These are phyloP conservation scores for Schoenoplectus tabernaemontani DNA, from an alignment of 202 grass and related monocot genomes.

Conservation along the genomic window DNA sequence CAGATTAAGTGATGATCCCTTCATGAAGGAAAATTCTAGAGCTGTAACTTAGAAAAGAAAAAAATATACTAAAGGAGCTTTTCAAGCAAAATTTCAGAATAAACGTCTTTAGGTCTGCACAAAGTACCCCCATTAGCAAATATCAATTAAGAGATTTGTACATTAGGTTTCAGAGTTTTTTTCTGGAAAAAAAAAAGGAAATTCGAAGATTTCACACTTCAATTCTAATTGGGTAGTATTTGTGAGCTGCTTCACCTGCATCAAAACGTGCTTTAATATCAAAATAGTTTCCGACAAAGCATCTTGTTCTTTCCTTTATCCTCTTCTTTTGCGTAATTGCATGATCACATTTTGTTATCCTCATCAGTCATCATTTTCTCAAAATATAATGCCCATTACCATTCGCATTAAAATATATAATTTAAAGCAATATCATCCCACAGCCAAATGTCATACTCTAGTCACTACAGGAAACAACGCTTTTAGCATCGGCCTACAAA, in stretches of 20 bases:
- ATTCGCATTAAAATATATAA: too few relatives aligned
- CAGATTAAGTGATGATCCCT: not conserved
- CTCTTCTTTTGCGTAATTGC: too few relatives aligned
- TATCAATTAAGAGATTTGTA: not conserved
- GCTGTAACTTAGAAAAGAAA: not conserved
- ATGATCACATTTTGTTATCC: too few relatives aligned
- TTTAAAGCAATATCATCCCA: too few relatives aligned
- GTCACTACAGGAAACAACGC: too few relatives aligned
- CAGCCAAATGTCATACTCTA: too few relatives aligned
- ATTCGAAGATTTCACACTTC: not conserved
- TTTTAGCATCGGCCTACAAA: too few relatives aligned
- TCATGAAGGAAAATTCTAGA: not conserved
- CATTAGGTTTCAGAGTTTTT: not conserved
- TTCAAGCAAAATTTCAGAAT: too few relatives aligned
- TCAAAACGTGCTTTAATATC: not conserved
- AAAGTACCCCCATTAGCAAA: not conserved
- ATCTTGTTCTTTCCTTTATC: too few relatives aligned
- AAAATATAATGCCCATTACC: too few relatives aligned
- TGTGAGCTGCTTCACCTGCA: not conserved
- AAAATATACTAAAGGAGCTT: not conserved
- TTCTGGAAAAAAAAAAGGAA: not conserved
- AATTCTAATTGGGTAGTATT: not conserved
- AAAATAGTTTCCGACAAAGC: too few relatives aligned
- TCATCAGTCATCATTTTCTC: too few relatives aligned
- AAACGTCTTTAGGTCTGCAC: not conserved